Conservation (phyloP, 257 asterid species). For the Ajuga chamaepitys region DNA sequence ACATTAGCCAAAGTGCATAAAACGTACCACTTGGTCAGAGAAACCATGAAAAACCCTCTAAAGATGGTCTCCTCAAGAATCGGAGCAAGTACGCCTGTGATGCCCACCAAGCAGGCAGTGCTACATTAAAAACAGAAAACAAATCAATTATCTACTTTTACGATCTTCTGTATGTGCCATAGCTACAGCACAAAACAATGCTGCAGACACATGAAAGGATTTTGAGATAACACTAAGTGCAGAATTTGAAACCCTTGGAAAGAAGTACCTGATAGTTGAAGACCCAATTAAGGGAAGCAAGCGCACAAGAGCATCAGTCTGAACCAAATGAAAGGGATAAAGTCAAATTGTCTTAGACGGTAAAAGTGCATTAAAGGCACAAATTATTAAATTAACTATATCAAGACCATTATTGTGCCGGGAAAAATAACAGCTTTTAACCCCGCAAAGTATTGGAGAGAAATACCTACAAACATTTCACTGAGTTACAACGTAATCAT, state of each 20-base stretch:
- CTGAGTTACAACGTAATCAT: not conserved
- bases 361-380: not conserved
- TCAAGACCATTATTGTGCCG: not conserved
- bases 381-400: not conserved
- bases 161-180: constrained; percentile 1
- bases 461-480: not conserved
- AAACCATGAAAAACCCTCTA: constrained; percentile 92
- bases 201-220: not conserved
- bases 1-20: not conserved
- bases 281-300: constrained; percentile 95
- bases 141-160: constrained; percentile 3
- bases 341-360: not conserved
- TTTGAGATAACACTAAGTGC: not conserved
- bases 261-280: constrained; percentile 68
- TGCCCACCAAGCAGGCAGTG: constrained; percentile 87
- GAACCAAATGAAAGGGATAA: constrained; percentile 15
- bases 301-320: constrained; percentile 93
- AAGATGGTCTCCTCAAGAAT: constrained; percentile 93
- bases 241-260: not conserved
- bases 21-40: constrained; percentile 81
- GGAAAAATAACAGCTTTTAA: not conserved
- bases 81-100: constrained; percentile 94
- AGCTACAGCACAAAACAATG: constrained; percentile 3
- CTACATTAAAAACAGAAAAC: constrained; percentile 30
- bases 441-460: not conserved